Conservation (phyloP, 768 basidiomycete genomes). For the Amanita jacksonii region DNA sequence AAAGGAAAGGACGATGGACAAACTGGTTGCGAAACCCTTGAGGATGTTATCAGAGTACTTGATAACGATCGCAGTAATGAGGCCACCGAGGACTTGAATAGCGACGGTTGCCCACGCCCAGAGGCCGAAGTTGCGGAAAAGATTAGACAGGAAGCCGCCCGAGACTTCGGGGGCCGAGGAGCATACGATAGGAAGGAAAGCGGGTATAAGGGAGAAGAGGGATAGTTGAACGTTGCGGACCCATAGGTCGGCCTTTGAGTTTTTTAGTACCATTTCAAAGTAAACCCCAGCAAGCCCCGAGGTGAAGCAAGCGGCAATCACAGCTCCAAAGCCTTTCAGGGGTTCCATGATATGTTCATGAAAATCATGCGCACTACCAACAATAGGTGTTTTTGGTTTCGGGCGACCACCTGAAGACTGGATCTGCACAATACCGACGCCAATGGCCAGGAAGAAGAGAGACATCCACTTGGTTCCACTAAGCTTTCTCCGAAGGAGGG, state of each 20-base stretch:
- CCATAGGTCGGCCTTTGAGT: slow-evolving; percentile 86
- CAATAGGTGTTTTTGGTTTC: slow-evolving; percentile 27
- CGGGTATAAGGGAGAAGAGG: slow-evolving; percentile 88
- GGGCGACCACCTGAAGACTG: slow-evolving; percentile 44
- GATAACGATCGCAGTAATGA: slow-evolving; percentile 93
- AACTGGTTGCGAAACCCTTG: slow-evolving; percentile 95
- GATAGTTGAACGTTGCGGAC: slow-evolving; percentile 95
- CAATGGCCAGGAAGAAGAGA: slow-evolving; percentile 79
- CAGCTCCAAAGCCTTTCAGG: slow-evolving; percentile 81
- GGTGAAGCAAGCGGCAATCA: slow-evolving; percentile 85
- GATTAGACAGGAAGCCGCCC: slow-evolving; percentile 40
- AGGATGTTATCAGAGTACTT: slow-evolving; percentile 93
- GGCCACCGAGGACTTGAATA: slow-evolving; percentile 86
- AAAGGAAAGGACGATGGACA: slow-evolving; percentile 93
- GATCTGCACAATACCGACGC: slow-evolving; percentile 92
- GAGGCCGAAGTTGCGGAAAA: slow-evolving; percentile 80
- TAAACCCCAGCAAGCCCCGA: slow-evolving; percentile 96
- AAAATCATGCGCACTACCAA: slow-evolving; percentile 63
- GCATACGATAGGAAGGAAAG: slow-evolving; percentile 71
- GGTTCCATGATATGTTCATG: slow-evolving; percentile 74
- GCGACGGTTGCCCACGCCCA: slow-evolving; percentile 96
- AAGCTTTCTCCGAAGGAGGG: slow-evolving; percentile 69
- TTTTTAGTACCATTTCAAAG: slow-evolving; percentile 96
- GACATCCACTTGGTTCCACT: slow-evolving; percentile 77
- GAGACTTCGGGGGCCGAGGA: slow-evolving; percentile 29